phyloP scores from a whole-genome alignment of 805 yeast genomes.

The Metschnikowia hibisci region DNA sequence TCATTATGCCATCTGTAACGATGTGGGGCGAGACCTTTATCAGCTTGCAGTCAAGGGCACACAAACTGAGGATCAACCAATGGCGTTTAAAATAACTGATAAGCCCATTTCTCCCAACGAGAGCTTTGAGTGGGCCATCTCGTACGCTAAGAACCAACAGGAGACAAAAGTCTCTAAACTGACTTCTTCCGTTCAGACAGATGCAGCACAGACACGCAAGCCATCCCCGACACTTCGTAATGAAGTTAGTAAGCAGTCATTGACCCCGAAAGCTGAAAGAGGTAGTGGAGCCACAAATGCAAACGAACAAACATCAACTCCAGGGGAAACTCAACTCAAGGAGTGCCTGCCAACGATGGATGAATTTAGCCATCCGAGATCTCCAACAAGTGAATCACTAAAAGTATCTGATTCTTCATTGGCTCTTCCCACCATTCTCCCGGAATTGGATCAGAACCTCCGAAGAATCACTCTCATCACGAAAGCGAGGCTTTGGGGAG shows the following conservation, averaged over 20 bases:
- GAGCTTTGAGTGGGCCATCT: constrained; percentile 24
- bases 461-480: constrained; percentile 21
- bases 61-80: constrained; percentile 31
- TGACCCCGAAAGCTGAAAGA: background rate
- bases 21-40: constrained; percentile 3
- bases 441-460: constrained; percentile 17
- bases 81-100: constrained; percentile 26
- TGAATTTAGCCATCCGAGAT: no score
- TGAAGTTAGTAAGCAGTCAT: background rate
- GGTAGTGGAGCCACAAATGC: background rate
- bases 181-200: background rate
- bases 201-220: background rate
- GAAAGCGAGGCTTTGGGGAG: constrained; percentile 18
- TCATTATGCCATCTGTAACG: constrained; percentile 31
- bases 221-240: background rate
- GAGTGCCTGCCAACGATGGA: no score
- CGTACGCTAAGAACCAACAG: background rate
- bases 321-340: background rate
- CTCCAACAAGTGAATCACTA: background rate
- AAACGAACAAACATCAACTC: background rate
- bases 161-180: background rate
- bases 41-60: constrained; percentile 37
- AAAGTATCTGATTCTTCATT: background rate
- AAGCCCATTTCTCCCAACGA: constrained; percentile 35
- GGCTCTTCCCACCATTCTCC: constrained; percentile 9